Evolutionary conservation across 78 protist genomes (phyloP), one percentile per base, ranked within the genome.

Genomic region (Dictyostelium firmibasis): DNA sequence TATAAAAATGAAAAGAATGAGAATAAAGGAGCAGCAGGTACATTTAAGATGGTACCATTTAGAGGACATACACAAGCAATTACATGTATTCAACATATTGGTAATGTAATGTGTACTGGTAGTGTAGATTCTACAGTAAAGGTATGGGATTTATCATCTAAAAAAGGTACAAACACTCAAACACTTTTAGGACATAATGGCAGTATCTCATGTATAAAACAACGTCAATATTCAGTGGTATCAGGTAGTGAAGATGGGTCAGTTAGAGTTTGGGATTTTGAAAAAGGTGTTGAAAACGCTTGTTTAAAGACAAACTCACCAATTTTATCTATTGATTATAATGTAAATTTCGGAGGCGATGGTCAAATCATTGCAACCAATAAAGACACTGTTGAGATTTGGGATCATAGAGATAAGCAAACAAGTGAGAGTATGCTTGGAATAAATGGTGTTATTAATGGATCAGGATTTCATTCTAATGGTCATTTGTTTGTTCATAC

Each of bases 11-110:
- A 64, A 18, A 89, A 89, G 31, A 81, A 81, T 64, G 44, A 44
- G 41, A 67, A n/a, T 23, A 89, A 81, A 31, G 94, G 94, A 41
- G 86, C 84, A 43, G 36, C 94, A 23, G 87, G 87, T 81, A 64
- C 79, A 38, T 89, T 89, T 60, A 89, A 89, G 75, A 89, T 89
- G 94, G 82, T 81, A 14, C 81, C 94, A 9, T 89, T 89, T 18
- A n/a, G 93, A 35, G 94, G 94, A 23, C 94, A 89, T 69, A 33
- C 94, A 3, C 81, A 69, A 29, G n/a, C 53, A 7, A 89, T 89
- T 38, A 47, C 81, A 29, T 79, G 75, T 20, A 25, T 89, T 47
- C 36, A 53, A 47, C 94, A 89, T 50, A 43, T 69, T 38, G 85
- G 85, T 60, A 89, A 89, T 69, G 35, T 84, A 41, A 75, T 92